Evolutionary conservation across 768 basidiomycete species (phyloP).

Genomic region (Tricholoma sp.): DNA sequence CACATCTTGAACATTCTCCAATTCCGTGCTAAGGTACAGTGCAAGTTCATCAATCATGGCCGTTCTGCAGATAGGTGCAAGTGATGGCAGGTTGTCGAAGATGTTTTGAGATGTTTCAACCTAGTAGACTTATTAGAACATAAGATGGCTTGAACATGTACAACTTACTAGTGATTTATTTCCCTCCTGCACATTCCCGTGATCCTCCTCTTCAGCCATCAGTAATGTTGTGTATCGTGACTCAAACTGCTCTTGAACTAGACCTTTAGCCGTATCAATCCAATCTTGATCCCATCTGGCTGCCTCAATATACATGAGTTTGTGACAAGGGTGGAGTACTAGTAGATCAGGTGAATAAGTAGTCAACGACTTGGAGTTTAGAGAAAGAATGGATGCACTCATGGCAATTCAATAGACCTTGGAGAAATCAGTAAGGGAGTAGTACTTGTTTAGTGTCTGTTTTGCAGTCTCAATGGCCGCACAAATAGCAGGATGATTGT

Average conservation of each 20-base stretch:
- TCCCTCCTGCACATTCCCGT: no score
- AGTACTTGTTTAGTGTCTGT: slow-evolving; percentile 27
- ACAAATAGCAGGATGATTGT: slow-evolving; percentile 3
- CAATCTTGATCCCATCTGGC: neutral
- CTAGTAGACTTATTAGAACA: neutral
- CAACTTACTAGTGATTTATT: neutral
- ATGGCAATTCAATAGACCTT: slow-evolving; percentile 31
- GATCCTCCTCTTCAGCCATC: no score
- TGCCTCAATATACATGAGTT: slow-evolving; percentile 25
- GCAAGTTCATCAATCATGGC: neutral
- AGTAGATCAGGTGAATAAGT: neutral
- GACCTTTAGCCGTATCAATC: neutral
- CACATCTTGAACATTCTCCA: no score
- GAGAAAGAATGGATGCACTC: slow-evolving; percentile 24
- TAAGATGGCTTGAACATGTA: neutral
- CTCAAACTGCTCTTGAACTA: neutral
- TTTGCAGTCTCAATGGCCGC: slow-evolving; percentile 10
- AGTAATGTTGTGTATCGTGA: neutral
- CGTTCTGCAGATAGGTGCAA: neutral
- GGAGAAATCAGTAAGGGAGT: slow-evolving; percentile 24
- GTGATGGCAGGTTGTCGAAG: neutral
- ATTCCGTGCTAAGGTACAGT: neutral
- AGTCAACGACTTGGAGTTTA: neutral
- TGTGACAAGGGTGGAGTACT: slow-evolving; percentile 18
- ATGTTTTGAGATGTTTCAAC: neutral